phyloP scores from a whole-genome alignment of 257 asterid genomes.

The Orobanche coerulescens region DNA sequence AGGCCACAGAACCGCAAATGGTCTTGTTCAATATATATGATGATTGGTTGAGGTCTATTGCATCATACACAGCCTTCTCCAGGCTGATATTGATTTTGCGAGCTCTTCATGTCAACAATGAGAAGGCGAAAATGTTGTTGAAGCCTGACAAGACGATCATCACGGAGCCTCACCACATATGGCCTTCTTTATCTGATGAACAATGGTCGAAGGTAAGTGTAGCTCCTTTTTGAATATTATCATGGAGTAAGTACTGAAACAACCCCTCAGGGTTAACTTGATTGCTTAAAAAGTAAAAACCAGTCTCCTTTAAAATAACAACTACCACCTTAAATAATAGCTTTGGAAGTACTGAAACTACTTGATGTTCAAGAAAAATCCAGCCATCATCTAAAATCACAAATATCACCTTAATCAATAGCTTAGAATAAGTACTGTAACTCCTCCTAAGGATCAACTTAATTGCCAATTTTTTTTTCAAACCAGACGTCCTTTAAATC shows the following conservation, averaged over 20 bases:
- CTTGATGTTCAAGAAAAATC: background rate
- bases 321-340: background rate
- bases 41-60: slow-evolving; percentile 95
- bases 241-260: background rate
- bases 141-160: slow-evolving; percentile 96
- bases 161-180: slow-evolving; percentile 92
- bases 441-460: too few species aligned
- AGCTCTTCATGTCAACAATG: slow-evolving; percentile 89
- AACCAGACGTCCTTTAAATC: too few species aligned
- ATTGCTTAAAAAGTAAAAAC: background rate
- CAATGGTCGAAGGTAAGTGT: slow-evolving; percentile 90
- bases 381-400: background rate
- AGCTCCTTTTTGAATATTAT: background rate
- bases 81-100: slow-evolving; percentile 87
- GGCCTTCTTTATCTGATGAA: slow-evolving; percentile 95
- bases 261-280: background rate
- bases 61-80: slow-evolving; percentile 97
- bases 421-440: too few species aligned
- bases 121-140: slow-evolving; percentile 95
- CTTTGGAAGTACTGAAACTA: too few species aligned
- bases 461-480: too few species aligned
- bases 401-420: background rate
- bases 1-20: slow-evolving; percentile 99
- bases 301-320: background rate
- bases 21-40: slow-evolving; percentile 94